These are phyloP conservation scores for Dryadomyces quercivorus DNA, from an alignment of 2,329 filamentous ascomycete genomes.

Conservation along the genomic window DNA sequence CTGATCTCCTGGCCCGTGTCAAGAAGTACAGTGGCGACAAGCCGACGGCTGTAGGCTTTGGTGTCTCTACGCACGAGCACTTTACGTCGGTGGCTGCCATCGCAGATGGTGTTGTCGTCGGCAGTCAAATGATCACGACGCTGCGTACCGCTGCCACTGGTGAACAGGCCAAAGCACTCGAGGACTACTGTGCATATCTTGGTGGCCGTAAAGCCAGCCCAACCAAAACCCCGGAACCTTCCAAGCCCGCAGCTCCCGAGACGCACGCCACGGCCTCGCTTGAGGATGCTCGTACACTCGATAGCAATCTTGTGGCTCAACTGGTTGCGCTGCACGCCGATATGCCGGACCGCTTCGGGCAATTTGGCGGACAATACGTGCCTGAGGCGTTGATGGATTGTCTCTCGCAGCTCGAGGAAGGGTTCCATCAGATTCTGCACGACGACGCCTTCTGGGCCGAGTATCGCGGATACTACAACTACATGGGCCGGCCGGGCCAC, in stretches of 20 bases:
- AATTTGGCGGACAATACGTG: conserved; percentile 95
- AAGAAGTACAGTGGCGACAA: conserved; percentile 87
- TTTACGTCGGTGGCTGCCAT: conserved; percentile 75
- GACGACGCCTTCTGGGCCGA: conserved; percentile 95
- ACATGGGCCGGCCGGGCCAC: conserved; percentile 90
- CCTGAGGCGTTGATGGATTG: conserved; percentile 98
- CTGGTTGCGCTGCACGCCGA: conserved; percentile 70
- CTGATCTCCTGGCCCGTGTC: conserved; percentile 70
- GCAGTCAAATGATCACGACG: conserved; percentile 83
- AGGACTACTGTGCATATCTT: conserved; percentile 72
- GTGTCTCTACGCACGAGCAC: conserved; percentile 90
- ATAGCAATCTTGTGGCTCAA: conserved; percentile 62
- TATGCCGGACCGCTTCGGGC: conserved; percentile 78
- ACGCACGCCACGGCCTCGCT: conserved; percentile 44
- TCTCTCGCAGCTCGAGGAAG: conserved; percentile 75
- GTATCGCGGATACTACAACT: conserved; percentile 89
- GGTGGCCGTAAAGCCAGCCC: conserved; percentile 31
- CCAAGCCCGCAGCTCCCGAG: conserved; percentile 48
- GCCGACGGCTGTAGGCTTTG: conserved; percentile 87
- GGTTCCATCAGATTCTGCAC: conserved; percentile 77
- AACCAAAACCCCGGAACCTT: conserved; percentile 43
- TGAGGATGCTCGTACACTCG: conserved; percentile 35
- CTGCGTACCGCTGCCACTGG: conserved; percentile 53
- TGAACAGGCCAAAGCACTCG: conserved; percentile 49
- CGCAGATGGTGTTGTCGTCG: conserved; percentile 91